Conservation (phyloP, 164 flowering plant species). For the Saururus chinensis region DNA sequence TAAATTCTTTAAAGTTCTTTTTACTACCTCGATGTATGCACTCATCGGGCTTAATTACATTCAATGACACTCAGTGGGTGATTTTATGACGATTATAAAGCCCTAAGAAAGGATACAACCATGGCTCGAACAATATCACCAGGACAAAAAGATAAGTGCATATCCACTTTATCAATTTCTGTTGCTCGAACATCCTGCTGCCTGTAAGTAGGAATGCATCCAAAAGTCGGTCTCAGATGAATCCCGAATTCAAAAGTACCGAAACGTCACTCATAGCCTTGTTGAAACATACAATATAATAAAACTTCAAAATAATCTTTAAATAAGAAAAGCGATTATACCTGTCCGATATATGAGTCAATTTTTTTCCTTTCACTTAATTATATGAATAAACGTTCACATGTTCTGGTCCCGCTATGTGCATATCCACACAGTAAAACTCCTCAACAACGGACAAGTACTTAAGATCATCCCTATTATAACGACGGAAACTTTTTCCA, state of each 20-base stretch:
- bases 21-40: neutral
- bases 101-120: slow-evolving; percentile 56
- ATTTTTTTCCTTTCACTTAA: no score
- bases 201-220: slow-evolving; percentile 32
- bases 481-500: no score
- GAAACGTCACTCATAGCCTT: no score
- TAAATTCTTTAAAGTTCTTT: neutral
- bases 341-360: no score
- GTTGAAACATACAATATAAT: no score
- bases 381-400: no score
- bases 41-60: neutral
- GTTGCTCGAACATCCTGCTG: slow-evolving; percentile 98
- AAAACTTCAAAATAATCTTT: no score
- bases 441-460: no score
- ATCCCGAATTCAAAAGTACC: neutral
- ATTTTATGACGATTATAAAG: neutral
- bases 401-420: no score
- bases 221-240: neutral
- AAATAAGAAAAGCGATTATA: no score
- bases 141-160: slow-evolving; percentile 83
- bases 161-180: slow-evolving; percentile 96
- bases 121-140: slow-evolving; percentile 87
- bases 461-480: no score
- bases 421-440: no score
- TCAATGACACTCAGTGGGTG: neutral